Evolutionary conservation across 371 early-diverging fungal species (phyloP), one percentile per base, ranked within the genome.

Genomic region (Mucor lusitanicus): DNA sequence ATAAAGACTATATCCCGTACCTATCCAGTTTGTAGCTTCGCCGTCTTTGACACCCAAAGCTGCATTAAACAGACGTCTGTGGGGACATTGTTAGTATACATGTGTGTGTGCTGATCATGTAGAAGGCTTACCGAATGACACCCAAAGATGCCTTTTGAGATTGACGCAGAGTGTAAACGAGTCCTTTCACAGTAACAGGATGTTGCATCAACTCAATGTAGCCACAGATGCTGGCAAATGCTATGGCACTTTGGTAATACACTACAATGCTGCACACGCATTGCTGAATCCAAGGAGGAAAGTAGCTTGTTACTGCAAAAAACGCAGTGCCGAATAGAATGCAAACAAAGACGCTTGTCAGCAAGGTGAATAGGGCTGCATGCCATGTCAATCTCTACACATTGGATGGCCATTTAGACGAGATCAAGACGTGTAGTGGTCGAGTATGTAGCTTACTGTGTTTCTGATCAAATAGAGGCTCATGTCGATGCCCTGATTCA

Each of bases 1-100:
- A 55, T 69, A 69, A 54, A 69, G n/a, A 37, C 60, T 69, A 46
- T 69, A 69, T 15, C 69, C 64, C 13, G 64, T 64, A 17, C 56
- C 42, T 21, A 37, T 64, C 59, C 64, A 63, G 13, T 39, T 37
- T 15, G 35, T 53, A 27, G 39, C 17, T 8, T 56, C 32, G 11
- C 7, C 12, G 6, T 53, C 53, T 27, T 53, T 53, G 27, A 53
- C 3, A 25, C 63, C 63, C 50, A 63, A 11, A 17, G 39, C 12
- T 21, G 63, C 54, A 35, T 53, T 48, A 6, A 63, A 53, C 1
- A 63, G 23, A 37, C 53, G 63, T 53, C 63, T 63, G 9, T 33
- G 12, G 2, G n/a, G 5, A 35, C n/a, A 13, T 8, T 30, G 15
- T 13, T 27, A 35, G 15, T 13, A 27, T 37, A 23, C 9, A 37